Evolutionary conservation across 306 rosid species (phyloP).

Genomic region (Cicer arietinum): DNA sequence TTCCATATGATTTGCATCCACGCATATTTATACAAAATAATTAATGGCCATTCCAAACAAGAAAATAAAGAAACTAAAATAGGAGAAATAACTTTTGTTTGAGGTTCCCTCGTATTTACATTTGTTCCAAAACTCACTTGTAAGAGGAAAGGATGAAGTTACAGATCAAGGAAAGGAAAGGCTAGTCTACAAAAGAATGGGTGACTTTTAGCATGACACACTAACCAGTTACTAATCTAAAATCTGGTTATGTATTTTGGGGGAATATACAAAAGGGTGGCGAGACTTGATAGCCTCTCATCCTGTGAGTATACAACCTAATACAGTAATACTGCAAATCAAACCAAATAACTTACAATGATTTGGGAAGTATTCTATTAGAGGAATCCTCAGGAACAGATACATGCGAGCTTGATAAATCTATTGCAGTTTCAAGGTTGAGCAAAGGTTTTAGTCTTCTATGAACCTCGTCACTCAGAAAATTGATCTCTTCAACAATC

Average conservation of each 20-base stretch:
- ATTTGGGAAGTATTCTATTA: conserved; percentile 47
- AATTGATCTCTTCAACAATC: conserved; percentile 67
- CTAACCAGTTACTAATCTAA: conserved; percentile 57
- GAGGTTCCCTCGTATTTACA: conserved; percentile 61
- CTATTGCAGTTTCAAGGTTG: conserved; percentile 55
- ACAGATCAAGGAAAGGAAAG: conserved; percentile 40
- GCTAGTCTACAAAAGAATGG: conserved; percentile 74
- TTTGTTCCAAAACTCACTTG: conserved; percentile 45
- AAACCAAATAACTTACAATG: conserved; percentile 45
- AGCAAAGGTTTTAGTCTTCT: conserved; percentile 80
- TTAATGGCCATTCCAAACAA: conserved; percentile 8
- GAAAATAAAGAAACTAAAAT: neutral
- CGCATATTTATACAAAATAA: conserved; percentile 14
- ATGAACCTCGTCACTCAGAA: conserved; percentile 71
- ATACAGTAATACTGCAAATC: conserved; percentile 40
- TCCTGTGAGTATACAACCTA: conserved; percentile 54
- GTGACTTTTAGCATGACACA: conserved; percentile 5
- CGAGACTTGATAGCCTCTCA: conserved; percentile 48
- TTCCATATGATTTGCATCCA: conserved; percentile 19
- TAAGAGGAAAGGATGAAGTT: conserved; percentile 42
- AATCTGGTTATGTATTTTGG: conserved; percentile 47
- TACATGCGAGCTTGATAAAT: conserved; percentile 49
- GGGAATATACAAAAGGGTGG: conserved; percentile 67
- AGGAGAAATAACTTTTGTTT: conserved; percentile 38
- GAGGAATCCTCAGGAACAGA: conserved; percentile 46